Conservation (phyloP, 805 yeast genomes). For the Wickerhamomyces hampshirensis region DNA sequence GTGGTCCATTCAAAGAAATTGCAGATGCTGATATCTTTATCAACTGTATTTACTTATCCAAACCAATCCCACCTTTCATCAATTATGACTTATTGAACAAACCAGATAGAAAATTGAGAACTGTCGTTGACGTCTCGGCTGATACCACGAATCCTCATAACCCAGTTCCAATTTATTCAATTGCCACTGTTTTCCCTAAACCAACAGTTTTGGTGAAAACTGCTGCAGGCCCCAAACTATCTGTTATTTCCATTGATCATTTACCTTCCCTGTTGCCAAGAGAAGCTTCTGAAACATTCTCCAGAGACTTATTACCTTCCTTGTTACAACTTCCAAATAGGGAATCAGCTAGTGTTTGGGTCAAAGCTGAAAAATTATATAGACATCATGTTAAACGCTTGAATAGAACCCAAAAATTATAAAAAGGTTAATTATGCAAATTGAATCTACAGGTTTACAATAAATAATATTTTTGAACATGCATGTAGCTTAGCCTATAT, state of each 20-base stretch:
- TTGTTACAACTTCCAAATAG: conserved; percentile 81
- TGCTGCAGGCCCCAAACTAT: conserved; percentile 74
- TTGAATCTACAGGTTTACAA: too few species aligned
- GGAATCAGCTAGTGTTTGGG: conserved; percentile 85
- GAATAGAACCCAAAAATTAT: conserved; percentile 40
- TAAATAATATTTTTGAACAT: too few species aligned
- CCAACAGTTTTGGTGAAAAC: conserved; percentile 88
- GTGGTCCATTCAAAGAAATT: conserved; percentile 96
- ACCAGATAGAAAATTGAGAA: conserved; percentile 70
- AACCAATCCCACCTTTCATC: conserved; percentile 91
- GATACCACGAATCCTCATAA: conserved; percentile 98
- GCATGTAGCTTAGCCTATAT: too few species aligned
- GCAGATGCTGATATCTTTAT: conserved; percentile 82
- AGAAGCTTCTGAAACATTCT: conserved; percentile 91
- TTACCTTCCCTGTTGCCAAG: conserved; percentile 94
- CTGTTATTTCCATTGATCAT: conserved; percentile 94
- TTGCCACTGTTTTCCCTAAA: conserved; percentile 84
- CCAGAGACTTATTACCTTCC: conserved; percentile 84
- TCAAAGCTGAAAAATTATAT: conserved; percentile 76
- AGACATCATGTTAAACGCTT: conserved; percentile 81
- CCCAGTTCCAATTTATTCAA: conserved; percentile 90
- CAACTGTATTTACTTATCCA: conserved; percentile 92
- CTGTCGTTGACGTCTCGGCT: conserved; percentile 96
- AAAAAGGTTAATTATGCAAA: conserved; percentile 1
- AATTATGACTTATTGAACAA: conserved; percentile 62